phyloP scores from a whole-genome alignment of 148 eudicot species.

The Diospyros lotus region DNA sequence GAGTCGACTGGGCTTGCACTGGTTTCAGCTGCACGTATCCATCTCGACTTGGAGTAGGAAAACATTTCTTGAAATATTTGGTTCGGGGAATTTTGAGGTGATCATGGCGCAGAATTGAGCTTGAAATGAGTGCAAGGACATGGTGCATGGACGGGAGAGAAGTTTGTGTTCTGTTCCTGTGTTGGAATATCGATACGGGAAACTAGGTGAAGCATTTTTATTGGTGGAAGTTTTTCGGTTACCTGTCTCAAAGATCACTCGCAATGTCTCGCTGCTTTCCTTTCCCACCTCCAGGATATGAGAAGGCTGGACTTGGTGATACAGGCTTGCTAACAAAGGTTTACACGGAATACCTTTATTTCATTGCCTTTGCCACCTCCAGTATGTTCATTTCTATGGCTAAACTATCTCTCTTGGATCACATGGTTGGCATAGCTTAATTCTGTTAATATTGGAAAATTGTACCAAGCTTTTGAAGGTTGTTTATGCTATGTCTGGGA shows the following conservation, averaged over 20 bases:
- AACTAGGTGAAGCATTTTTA: conserved; percentile 25
- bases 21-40: conserved; percentile 1
- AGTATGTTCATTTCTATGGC: not conserved
- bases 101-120: conserved; percentile 17
- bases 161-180: conserved; percentile 26
- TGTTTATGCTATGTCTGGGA: too few relatives aligned
- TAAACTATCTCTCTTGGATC: not conserved
- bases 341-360: conserved; percentile 10
- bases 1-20: conserved; percentile 3
- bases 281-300: conserved; percentile 71
- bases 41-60: conserved; percentile 1
- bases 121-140: conserved; percentile 41
- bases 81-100: conserved; percentile 8
- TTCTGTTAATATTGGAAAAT: conserved; percentile 1
- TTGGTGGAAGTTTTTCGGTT: conserved; percentile 15
- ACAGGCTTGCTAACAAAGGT: conserved; percentile 47
- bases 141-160: conserved; percentile 33
- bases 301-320: conserved; percentile 39
- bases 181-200: conserved; percentile 19
- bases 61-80: conserved; percentile 6
- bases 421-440: not conserved
- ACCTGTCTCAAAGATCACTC: conserved; percentile 6
- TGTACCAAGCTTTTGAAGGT: not conserved
- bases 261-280: conserved; percentile 76
- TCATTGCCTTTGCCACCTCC: conserved; percentile 13